Base-by-base conservation (phyloP, 768 basidiomycete species). In the Pleurotus citrinopileatus region DNA sequence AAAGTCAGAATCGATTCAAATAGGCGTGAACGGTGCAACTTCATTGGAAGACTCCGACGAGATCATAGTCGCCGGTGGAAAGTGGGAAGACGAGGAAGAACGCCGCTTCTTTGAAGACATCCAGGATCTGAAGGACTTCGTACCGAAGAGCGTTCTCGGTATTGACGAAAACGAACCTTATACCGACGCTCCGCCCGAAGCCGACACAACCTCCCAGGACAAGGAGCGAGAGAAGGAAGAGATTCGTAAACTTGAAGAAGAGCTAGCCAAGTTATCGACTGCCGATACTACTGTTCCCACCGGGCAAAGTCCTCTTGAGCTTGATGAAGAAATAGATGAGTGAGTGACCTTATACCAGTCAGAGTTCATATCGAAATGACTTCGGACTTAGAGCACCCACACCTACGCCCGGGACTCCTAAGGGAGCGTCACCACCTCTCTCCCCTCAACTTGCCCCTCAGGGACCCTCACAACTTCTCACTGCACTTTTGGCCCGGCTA, bases 81-180 rank as follows among this genome's bases (percentile, higher is more conserved):
- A 98, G 67, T 99, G 97, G 97, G 93, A 93, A 67, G 97, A 98
- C 61, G 97, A 98, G 60, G 96, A 99, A 72, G 96, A 98, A 66
- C 78, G 89, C 20, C 76, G 86, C 55, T 98, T 96, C 70, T 98
- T 88, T 61, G 96, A 98, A 64, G 94, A 98, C 56, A 74, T 97
- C 38, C 82, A 90, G 55, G 97, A 98, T 67, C 67, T 98, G 51
- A 87, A 88, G 55, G 93, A 97, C 55, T 92, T 94, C 55, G 93
- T 97, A 2, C 97, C 97, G 0, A 85, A 82, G 46, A 88, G 85
- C 48, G 81, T 98, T 34, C 75, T 98, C 17, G 94, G 94, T 19
- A 77, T 95, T 45, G 83, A 83, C 32, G 75, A 74, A 6, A 56
- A 63, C 34, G 62, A 69, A 4, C 36, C 42, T 22, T 78, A 80